These are phyloP conservation scores for Xylaria venustula DNA, from an alignment of 495 filamentous ascomycete species.

Conservation along the genomic window DNA sequence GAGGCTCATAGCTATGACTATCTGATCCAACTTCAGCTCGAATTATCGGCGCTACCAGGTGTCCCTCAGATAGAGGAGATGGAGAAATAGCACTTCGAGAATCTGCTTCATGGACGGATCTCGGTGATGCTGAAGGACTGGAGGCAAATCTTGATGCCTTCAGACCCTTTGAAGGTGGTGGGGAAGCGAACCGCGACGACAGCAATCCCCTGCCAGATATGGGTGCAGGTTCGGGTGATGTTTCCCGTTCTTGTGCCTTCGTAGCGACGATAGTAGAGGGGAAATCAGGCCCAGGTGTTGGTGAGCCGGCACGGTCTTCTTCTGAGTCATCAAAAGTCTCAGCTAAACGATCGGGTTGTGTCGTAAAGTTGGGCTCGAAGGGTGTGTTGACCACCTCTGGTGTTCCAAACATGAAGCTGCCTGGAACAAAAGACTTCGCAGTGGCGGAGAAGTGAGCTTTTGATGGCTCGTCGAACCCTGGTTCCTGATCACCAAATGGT, in stretches of 20 bases:
- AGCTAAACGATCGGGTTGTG: conserved; percentile 27
- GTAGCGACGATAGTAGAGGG: conserved; percentile 13
- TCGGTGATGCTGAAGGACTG: conserved; percentile 35
- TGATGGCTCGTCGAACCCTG: conserved; percentile 41
- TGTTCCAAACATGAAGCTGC: conserved; percentile 41
- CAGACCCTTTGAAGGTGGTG: conserved; percentile 32
- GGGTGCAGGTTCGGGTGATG: conserved; percentile 19
- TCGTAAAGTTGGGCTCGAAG: conserved; percentile 22
- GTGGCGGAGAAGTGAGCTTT: conserved; percentile 65
- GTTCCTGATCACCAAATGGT: conserved; percentile 36
- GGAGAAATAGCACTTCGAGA: conserved; percentile 28
- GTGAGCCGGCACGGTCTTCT: conserved; percentile 40
- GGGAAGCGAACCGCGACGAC: conserved; percentile 29
- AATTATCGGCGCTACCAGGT: conserved; percentile 18
- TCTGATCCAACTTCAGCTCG: conserved; percentile 23
- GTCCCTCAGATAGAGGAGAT: conserved; percentile 27
- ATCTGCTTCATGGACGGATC: conserved; percentile 22
- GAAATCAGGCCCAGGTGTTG: conserved; percentile 32
- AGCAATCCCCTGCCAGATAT: conserved; percentile 18
- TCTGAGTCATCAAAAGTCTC: conserved; percentile 43
- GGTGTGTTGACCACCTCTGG: conserved; percentile 11
- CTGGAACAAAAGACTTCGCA: conserved; percentile 66
- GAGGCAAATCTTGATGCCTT: conserved; percentile 41
- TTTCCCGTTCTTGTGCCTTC: conserved; percentile 21
- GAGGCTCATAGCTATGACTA: conserved; percentile 26